Percentiles rank a stretch among this genome's conserved stretches.
Evolutionary conservation across 2,329 filamentous ascomycete genomes (phyloP).

Genomic region (Pseudogymnoascus sp.): DNA sequence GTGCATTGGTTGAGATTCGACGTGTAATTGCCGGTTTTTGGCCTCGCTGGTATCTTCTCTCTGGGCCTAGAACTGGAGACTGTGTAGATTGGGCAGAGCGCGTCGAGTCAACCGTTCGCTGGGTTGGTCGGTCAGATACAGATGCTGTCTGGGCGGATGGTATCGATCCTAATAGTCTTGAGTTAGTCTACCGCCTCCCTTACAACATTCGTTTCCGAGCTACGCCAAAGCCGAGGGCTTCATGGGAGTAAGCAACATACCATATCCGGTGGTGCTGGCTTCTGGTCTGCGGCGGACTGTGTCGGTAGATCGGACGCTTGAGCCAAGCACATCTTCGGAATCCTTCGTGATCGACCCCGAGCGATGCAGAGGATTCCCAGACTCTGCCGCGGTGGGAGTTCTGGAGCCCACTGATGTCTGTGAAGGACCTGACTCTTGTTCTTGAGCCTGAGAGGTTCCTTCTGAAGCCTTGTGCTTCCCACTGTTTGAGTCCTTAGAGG

Average conservation of each 20-base stretch:
- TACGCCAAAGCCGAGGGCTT: neutral
- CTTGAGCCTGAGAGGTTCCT: constrained; percentile 9
- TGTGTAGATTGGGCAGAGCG: constrained; percentile 22
- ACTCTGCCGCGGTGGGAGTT: constrained; percentile 42
- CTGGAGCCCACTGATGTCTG: constrained; percentile 23
- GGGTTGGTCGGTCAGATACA: constrained; percentile 21
- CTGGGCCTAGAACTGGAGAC: constrained; percentile 28
- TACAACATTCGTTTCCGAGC: neutral
- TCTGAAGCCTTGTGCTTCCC: neutral
- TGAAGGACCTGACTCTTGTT: constrained; percentile 13
- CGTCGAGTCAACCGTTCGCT: constrained; percentile 26
- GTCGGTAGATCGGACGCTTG: constrained; percentile 51
- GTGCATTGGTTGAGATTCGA: constrained; percentile 61
- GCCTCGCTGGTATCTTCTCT: constrained; percentile 28
- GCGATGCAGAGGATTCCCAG: constrained; percentile 33
- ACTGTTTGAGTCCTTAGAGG: neutral
- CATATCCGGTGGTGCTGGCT: constrained; percentile 37
- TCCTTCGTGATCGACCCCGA: constrained; percentile 23
- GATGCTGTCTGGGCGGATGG: neutral
- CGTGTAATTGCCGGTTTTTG: constrained; percentile 63
- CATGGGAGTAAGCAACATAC: constrained; percentile 34
- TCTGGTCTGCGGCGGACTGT: constrained; percentile 51
- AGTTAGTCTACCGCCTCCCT: neutral
- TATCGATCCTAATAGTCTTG: constrained; percentile 10
- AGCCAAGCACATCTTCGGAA: constrained; percentile 40